Evolutionary conservation across 257 asterid species (phyloP).

Genomic region (Nicotiana obtusifolia): DNA sequence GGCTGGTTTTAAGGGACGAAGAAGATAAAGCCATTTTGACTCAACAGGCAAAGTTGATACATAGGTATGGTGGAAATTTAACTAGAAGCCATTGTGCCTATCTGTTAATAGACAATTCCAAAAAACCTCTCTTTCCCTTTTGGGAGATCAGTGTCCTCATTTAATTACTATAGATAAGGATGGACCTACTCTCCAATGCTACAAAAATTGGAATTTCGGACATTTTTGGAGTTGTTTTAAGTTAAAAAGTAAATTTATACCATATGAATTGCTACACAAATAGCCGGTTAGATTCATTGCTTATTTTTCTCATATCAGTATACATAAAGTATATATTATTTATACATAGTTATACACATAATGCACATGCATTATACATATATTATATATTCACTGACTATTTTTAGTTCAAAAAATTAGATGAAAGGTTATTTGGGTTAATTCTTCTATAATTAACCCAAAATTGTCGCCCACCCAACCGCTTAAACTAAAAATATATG

Average conservation of each 20-base stretch:
- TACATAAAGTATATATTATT: too few relatives aligned
- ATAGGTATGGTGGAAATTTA: not conserved
- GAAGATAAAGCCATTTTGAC: not conserved
- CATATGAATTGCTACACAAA: too few relatives aligned
- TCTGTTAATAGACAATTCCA: conserved; percentile 12
- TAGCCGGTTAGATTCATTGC: too few relatives aligned
- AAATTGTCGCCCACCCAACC: too few relatives aligned
- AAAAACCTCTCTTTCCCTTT: not conserved
- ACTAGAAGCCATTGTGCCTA: not conserved
- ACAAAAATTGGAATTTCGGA: not conserved
- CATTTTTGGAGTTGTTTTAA: not conserved
- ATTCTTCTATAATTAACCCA: too few relatives aligned
- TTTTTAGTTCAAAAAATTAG: too few relatives aligned
- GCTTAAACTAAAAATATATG: too few relatives aligned
- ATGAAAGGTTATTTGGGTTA: too few relatives aligned
- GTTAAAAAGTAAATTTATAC: not conserved
- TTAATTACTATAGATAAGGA: not conserved
- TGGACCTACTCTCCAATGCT: not conserved
- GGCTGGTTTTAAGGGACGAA: not conserved
- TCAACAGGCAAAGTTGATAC: not conserved
- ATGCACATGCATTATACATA: too few relatives aligned
- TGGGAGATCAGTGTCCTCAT: not conserved
- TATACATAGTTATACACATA: too few relatives aligned
- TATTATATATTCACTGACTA: too few relatives aligned
- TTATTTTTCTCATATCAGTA: too few relatives aligned